phyloP scores from a whole-genome alignment of 768 basidiomycete genomes.

The Xanthoconium stramineum region DNA sequence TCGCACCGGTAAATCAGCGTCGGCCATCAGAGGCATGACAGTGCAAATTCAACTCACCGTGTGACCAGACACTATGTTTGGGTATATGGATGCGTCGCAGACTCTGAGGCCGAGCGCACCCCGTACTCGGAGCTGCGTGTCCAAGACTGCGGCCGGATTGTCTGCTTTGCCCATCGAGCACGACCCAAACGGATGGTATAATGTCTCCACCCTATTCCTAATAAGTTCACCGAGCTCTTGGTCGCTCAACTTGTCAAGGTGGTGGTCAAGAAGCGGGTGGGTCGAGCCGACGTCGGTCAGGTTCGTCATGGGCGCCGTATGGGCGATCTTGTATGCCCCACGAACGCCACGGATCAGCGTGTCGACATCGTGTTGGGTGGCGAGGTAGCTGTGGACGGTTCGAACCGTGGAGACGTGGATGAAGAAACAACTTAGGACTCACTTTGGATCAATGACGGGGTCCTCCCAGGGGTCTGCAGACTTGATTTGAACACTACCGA shows the following conservation, averaged over 20 bases:
- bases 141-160: slow-evolving; percentile 40
- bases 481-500: slow-evolving; percentile 38
- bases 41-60: slow-evolving; percentile 32
- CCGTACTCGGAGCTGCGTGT: slow-evolving; percentile 41
- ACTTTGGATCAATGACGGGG: slow-evolving; percentile 46
- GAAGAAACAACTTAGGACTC: slow-evolving; percentile 4
- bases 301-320: slow-evolving; percentile 37
- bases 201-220: slow-evolving; percentile 34
- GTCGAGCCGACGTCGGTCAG: slow-evolving; percentile 32
- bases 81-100: slow-evolving; percentile 46
- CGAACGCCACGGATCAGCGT: slow-evolving; percentile 41
- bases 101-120: slow-evolving; percentile 42
- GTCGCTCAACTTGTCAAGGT: slow-evolving; percentile 32
- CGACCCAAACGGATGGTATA: slow-evolving; percentile 44
- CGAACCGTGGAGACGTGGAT: background rate
- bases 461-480: slow-evolving; percentile 40
- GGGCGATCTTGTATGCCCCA: slow-evolving; percentile 35
- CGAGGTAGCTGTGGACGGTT: slow-evolving; percentile 37
- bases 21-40: background rate
- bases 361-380: slow-evolving; percentile 38
- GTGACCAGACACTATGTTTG: slow-evolving; percentile 43
- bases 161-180: slow-evolving; percentile 38
- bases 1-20: background rate
- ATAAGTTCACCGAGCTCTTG: slow-evolving; percentile 35
- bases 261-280: slow-evolving; percentile 37